Base-by-base conservation (phyloP, 2,329 filamentous ascomycete species). In the Seiridium cupressi region DNA sequence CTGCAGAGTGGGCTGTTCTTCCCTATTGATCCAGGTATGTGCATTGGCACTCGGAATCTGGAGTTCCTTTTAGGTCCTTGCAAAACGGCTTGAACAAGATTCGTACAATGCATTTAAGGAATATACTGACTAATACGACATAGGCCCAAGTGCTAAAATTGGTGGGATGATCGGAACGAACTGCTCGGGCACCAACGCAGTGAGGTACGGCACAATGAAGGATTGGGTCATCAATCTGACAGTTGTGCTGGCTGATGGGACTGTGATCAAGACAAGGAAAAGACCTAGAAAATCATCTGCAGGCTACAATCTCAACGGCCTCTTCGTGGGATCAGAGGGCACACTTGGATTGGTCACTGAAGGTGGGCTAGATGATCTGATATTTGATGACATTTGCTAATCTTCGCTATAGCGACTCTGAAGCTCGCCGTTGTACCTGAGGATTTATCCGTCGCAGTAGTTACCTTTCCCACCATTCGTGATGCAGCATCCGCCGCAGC, bases 141-240 rank as follows among this genome's bases (percentile, higher is more conserved):
- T 18, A 79, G 82, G 83, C 35, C 85, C 84, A 61, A 85, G 81
- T 66, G 89, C 90, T 13, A 90, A 89, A 76, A 92, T 93, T 66
- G 90, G 90, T 55, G 90, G 90, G 47, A 94, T 94, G 91, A 85
- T 93, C 35, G 90, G 89, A 10, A 93, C 90, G 8, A 92, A 91
- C 69, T 88, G 86, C 70, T 89, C 87, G 10, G 91, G 91, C 2
- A 94, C 91, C 0, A 93, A 93, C 68, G 90, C 90, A 2, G 89
- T 93, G 46, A 83, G 87, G 65, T 94, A 94, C 69, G 91, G 91
- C 5, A 93, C 91, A 0, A 94, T 94, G 91, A 92, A 91, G 70
- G 91, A 94, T 68, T 93, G 90, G 90, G 89, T 94, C 34, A 86
- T 94, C 69, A 93, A 93, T 68, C 75, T 94, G 60, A 94, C 91